Evolutionary conservation across 805 yeast species (phyloP).

Genomic region (Monosporozyma siamensis): DNA sequence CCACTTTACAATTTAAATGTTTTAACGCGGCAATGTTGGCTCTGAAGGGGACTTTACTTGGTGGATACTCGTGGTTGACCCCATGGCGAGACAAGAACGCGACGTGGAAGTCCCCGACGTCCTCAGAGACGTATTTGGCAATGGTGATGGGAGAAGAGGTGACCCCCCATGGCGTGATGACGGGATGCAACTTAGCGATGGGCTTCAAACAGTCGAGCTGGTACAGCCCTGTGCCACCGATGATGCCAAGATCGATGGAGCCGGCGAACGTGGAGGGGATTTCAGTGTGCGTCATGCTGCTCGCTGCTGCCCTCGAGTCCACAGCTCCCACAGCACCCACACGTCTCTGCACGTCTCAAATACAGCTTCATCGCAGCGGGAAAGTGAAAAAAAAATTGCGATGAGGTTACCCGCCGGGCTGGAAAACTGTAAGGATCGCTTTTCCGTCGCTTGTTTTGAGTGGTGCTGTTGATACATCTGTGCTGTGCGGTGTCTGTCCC

Average conservation of each 20-base stretch:
- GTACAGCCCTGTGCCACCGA: constrained; percentile 98
- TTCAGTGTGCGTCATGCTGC: constrained; percentile 23
- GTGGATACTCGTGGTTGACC: constrained; percentile 75
- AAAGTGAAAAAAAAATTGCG: too few species aligned
- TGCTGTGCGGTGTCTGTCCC: too few species aligned
- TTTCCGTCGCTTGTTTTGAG: too few species aligned
- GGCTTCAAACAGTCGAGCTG: constrained; percentile 73
- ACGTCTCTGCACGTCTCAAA: too few species aligned
- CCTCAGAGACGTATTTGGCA: constrained; percentile 47
- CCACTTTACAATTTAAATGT: constrained; percentile 73
- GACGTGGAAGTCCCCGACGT: constrained; percentile 45
- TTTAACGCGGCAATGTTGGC: constrained; percentile 97
- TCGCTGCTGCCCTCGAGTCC: too few species aligned
- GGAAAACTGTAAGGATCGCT: too few species aligned
- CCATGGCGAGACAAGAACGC: constrained; percentile 97
- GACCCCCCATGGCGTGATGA: constrained; percentile 94
- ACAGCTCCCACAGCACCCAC: too few species aligned
- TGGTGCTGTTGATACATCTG: too few species aligned
- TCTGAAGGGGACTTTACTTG: constrained; percentile 82
- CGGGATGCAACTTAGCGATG: constrained; percentile 64
- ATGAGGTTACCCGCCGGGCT: too few species aligned
- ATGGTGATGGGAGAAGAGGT: constrained; percentile 93
- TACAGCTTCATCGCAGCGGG: too few species aligned
- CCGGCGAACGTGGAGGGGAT: constrained; percentile 21
- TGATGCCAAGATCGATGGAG: constrained; percentile 67